phyloP scores from a whole-genome alignment of 1,139 yeast species.

The Lodderomyces metapsilosis region DNA sequence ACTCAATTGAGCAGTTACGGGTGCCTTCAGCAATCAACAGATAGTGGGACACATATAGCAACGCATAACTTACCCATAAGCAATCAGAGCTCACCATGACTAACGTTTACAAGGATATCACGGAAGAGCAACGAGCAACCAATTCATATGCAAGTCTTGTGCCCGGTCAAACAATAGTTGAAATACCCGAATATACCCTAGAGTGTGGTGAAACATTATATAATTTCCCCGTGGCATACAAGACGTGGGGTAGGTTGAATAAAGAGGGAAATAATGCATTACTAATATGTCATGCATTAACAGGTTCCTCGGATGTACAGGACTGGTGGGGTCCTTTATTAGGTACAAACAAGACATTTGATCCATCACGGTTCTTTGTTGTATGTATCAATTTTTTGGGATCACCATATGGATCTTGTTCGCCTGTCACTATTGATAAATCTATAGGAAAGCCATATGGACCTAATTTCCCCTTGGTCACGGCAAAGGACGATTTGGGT shows the following conservation, averaged over 20 bases:
- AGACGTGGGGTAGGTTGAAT: constrained; percentile 89
- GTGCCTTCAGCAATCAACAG: too few relatives aligned
- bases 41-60: not conserved
- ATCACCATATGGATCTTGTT: constrained; percentile 94
- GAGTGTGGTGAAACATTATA: constrained; percentile 79
- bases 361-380: constrained; percentile 81
- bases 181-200: constrained; percentile 69
- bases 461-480: constrained; percentile 90
- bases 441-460: constrained; percentile 78
- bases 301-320: constrained; percentile 91
- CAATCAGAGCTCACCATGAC: too few relatives aligned
- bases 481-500: constrained; percentile 85
- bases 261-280: constrained; percentile 67
- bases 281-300: constrained; percentile 90
- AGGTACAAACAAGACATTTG: constrained; percentile 86
- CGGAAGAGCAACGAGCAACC: constrained; percentile 43
- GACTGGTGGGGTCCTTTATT: constrained; percentile 99
- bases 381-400: constrained; percentile 89
- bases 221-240: constrained; percentile 89
- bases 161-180: constrained; percentile 75
- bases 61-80: too few relatives aligned
- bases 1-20: too few relatives aligned
- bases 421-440: constrained; percentile 79
- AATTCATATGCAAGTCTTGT: constrained; percentile 78
- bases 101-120: constrained; percentile 33